These are phyloP conservation scores for Quercus variabilis DNA, from an alignment of 306 rosid species.

Conservation along the genomic window DNA sequence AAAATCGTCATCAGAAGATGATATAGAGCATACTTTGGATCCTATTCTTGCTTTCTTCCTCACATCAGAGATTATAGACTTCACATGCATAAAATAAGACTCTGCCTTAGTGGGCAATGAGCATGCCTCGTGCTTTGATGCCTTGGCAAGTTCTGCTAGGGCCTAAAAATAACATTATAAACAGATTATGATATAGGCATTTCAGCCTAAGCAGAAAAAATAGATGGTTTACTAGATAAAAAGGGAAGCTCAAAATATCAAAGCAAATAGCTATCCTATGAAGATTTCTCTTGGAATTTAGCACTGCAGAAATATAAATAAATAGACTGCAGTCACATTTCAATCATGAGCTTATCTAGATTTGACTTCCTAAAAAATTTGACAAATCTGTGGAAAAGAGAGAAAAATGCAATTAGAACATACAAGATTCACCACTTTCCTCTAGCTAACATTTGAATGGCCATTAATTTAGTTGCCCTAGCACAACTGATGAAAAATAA, in stretches of 20 bases:
- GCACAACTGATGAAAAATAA: too few relatives aligned
- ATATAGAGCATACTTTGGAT: constrained; percentile 32
- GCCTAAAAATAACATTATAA: constrained; percentile 48
- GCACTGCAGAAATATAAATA: too few relatives aligned
- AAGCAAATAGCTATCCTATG: neutral
- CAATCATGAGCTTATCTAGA: neutral
- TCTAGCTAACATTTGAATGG: too few relatives aligned
- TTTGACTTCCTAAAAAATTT: neutral
- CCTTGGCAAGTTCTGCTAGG: constrained; percentile 74
- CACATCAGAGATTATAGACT: constrained; percentile 42
- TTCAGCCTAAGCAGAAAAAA: neutral
- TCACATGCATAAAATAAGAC: constrained; percentile 54
- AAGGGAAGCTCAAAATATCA: neutral
- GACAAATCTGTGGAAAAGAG: too few relatives aligned
- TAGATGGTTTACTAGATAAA: neutral
- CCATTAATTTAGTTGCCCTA: too few relatives aligned
- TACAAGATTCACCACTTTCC: too few relatives aligned
- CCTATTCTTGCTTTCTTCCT: constrained; percentile 27
- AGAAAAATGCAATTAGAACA: too few relatives aligned
- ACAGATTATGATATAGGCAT: constrained; percentile 7
- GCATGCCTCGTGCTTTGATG: constrained; percentile 72
- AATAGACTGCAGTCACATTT: neutral
- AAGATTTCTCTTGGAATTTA: neutral
- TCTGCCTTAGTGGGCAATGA: constrained; percentile 61
- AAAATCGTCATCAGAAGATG: constrained; percentile 1